Conservation (phyloP, 2,329 filamentous ascomycete species). For the Pyrenochaeta sp. region DNA sequence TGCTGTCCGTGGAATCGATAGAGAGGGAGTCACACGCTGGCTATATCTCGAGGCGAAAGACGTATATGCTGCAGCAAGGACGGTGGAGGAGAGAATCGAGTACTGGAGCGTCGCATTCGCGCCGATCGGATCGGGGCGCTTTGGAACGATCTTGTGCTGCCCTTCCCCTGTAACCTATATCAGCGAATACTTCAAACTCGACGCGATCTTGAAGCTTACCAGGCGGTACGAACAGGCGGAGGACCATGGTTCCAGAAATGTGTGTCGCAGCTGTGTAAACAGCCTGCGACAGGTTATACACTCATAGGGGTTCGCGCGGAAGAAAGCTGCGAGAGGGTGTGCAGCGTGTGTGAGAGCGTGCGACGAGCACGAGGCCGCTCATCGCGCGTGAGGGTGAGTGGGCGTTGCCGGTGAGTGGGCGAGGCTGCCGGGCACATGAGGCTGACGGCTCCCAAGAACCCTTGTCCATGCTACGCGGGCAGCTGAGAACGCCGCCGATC, state of each 20-base stretch:
- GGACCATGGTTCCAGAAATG: constrained; percentile 26
- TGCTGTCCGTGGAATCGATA: constrained; percentile 17
- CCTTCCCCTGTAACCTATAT: constrained; percentile 32
- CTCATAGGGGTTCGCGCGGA: constrained; percentile 10
- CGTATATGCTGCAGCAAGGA: constrained; percentile 34
- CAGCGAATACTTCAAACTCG: constrained; percentile 1
- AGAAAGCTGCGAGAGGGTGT: constrained; percentile 3
- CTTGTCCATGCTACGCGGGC: neutral
- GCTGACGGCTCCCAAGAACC: constrained; percentile 10
- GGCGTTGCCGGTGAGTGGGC: constrained; percentile 14
- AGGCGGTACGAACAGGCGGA: constrained; percentile 38
- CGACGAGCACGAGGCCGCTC: constrained; percentile 14
- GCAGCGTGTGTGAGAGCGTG: constrained; percentile 12
- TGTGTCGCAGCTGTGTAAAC: neutral
- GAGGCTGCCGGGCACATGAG: constrained; percentile 17
- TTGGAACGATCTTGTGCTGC: constrained; percentile 33
- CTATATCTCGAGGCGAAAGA: constrained; percentile 26
- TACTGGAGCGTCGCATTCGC: constrained; percentile 41
- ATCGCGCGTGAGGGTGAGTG: constrained; percentile 13
- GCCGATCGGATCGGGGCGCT: constrained; percentile 35
- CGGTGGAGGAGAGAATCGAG: constrained; percentile 34
- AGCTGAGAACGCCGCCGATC: neutral
- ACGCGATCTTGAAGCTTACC: constrained; percentile 21
- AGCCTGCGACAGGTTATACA: constrained; percentile 4
- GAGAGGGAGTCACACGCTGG: constrained; percentile 17